These are phyloP conservation scores for Sporothrix inflata DNA, from an alignment of 2,329 filamentous ascomycete genomes.

Conservation along the genomic window DNA sequence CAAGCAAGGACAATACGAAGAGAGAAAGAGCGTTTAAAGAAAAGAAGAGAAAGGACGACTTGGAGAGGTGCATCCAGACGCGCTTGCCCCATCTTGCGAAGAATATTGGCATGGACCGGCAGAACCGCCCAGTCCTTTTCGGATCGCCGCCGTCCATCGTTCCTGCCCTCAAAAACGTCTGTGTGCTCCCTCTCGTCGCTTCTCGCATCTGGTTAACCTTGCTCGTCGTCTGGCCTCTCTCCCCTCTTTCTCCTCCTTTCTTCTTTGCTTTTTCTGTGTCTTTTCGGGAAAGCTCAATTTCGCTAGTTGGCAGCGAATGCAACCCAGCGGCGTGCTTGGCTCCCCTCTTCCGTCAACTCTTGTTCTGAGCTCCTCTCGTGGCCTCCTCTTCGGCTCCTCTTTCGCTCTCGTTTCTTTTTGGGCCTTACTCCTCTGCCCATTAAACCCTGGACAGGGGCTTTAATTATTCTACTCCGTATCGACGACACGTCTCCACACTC, in stretches of 20 bases:
- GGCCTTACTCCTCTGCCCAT: conserved; percentile 8
- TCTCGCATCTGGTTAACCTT: not conserved
- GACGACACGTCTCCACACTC: conserved; percentile 13
- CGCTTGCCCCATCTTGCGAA: not conserved
- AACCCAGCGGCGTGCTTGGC: not conserved
- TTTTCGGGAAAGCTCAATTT: conserved; percentile 15
- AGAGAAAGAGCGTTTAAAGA: not conserved
- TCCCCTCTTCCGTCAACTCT: not conserved
- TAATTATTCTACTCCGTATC: conserved; percentile 19
- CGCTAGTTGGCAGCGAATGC: conserved; percentile 1
- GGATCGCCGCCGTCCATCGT: not conserved
- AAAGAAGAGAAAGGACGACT: not conserved
- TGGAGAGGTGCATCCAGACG: not conserved
- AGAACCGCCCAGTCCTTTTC: not conserved
- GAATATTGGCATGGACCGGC: not conserved
- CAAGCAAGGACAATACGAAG: not conserved
- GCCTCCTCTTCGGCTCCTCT: conserved; percentile 1
- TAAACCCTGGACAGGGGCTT: conserved; percentile 20
- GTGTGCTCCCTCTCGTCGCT: not conserved
- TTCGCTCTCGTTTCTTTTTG: conserved; percentile 1
- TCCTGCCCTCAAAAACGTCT: not conserved
- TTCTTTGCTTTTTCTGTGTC: not conserved
- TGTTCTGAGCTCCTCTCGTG: not conserved
- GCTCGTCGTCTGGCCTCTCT: not conserved
- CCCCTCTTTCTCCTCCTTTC: conserved; percentile 7